Conservation (phyloP, 2,329 filamentous ascomycete species). For the Celoporthe dispersa region DNA sequence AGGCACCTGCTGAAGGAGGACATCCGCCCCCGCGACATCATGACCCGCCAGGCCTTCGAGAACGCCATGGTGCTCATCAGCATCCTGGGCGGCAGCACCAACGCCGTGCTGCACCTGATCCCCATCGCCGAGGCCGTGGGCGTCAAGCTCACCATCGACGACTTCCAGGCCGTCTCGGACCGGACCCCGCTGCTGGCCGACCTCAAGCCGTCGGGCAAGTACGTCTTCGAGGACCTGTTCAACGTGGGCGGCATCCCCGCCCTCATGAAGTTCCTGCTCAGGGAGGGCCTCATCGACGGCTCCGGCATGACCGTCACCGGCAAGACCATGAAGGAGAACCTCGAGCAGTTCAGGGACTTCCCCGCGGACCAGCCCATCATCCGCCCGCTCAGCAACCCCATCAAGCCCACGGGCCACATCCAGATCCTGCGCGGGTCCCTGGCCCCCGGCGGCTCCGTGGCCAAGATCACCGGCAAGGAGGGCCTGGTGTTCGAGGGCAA, state of each 20-base stretch:
- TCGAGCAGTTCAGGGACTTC: conserved; percentile 74
- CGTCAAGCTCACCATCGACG: conserved; percentile 81
- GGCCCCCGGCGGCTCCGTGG: conserved; percentile 83
- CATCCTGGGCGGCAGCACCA: conserved; percentile 83
- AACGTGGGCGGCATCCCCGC: conserved; percentile 86
- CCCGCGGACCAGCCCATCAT: conserved; percentile 81
- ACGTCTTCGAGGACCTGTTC: conserved; percentile 83
- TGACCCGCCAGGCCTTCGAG: conserved; percentile 81
- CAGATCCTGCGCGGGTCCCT: conserved; percentile 87
- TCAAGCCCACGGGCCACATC: conserved; percentile 86
- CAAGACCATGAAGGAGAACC: conserved; percentile 86
- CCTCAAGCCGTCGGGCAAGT: conserved; percentile 84
- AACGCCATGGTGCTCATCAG: conserved; percentile 84
- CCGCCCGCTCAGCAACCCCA: conserved; percentile 77
- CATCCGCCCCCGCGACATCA: conserved; percentile 76
- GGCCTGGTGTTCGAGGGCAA: conserved; percentile 81
- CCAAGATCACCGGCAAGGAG: conserved; percentile 94
- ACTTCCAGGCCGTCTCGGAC: conserved; percentile 84
- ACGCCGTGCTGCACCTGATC: conserved; percentile 83
- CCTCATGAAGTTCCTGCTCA: conserved; percentile 85
- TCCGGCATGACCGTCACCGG: conserved; percentile 83
- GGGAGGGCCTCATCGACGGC: conserved; percentile 81
- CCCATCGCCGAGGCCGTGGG: conserved; percentile 83
- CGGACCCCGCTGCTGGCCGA: conserved; percentile 80
- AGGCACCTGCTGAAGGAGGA: conserved; percentile 76